phyloP scores from a whole-genome alignment of 495 filamentous ascomycete genomes.

The Neurospora hispaniola region DNA sequence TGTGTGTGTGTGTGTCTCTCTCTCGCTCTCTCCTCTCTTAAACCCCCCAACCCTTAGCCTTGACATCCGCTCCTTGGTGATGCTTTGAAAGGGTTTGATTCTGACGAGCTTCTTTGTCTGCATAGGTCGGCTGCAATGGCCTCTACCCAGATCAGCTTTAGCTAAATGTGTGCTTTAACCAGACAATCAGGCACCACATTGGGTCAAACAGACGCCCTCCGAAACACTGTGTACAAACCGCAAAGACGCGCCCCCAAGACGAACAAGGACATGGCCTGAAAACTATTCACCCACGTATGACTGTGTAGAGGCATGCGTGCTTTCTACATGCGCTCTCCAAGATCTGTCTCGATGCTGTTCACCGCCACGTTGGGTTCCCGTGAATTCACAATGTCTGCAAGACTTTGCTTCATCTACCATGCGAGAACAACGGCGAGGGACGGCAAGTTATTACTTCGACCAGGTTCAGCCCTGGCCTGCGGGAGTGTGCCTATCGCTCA shows the following conservation, averaged over 20 bases:
- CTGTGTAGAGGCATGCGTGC: slow-evolving; percentile 16
- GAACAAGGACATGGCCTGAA: slow-evolving; percentile 23
- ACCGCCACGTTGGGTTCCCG: slow-evolving; percentile 26
- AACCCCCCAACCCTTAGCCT: not conserved
- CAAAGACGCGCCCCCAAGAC: slow-evolving; percentile 6
- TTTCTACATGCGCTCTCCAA: slow-evolving; percentile 20
- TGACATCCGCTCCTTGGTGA: not conserved
- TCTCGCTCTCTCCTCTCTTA: too few relatives aligned
- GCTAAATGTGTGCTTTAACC: not conserved
- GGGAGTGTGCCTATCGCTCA: slow-evolving; percentile 14
- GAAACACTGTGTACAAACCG: not conserved
- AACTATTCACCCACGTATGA: slow-evolving; percentile 20
- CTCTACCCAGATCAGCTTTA: not conserved
- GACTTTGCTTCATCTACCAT: slow-evolving; percentile 8
- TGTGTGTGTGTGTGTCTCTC: too few relatives aligned
- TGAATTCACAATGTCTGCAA: slow-evolving; percentile 14
- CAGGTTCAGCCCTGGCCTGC: slow-evolving; percentile 9
- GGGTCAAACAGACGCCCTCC: not conserved
- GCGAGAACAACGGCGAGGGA: slow-evolving; percentile 5
- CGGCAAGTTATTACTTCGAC: slow-evolving; percentile 20
- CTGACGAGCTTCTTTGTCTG: not conserved
- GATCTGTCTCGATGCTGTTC: slow-evolving; percentile 24
- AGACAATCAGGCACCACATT: not conserved
- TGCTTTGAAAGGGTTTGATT: slow-evolving; percentile 8
- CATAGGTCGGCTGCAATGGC: not conserved